Base-by-base conservation (phyloP, 1,139 yeast genomes). In the Protomyces macrosporus region DNA sequence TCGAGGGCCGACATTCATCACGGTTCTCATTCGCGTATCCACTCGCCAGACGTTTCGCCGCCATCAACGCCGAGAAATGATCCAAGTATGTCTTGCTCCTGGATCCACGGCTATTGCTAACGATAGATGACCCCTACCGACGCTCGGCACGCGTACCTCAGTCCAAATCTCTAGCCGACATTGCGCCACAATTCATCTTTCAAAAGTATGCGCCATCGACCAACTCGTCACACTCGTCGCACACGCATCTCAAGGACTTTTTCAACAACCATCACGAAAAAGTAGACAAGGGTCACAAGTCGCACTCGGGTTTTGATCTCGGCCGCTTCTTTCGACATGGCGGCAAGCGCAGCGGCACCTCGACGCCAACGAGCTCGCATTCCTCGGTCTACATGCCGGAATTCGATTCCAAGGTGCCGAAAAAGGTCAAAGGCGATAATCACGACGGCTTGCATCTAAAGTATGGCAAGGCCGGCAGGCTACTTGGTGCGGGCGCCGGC, bases 401-500 rank as follows among this genome's bases (percentile, higher is more conserved):
- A 35, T 58, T 58, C 23, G 62, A 58, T 36, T 53, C 58, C 3
- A 60, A 60, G 33, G 54, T 60, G 50, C 63, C 63, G 12, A 58
- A 58, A 32, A 58, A 58, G 56, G 62, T 39, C 60, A 53, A 53
- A 64, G 50, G 64, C 53, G 68, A 53, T 36, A 76, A 75, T 50
- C 78, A 78, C 9, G 75, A 76, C 66, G 67, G 69, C 1, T 78
- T 88, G 66, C 87, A 85, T 33, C 87, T 86, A 70, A 88, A 91
- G 73, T 95, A 93, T 75, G 96, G 96, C 67, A 88, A 87, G 70
- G 79, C 91, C 68, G 97, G 97, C 61, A 88, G 89, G 69, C 86
- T 88, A 67, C 78, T 95, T 69, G 99, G 98, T 36, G 87, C 96
- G 36, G 99, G 99, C 45, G 98, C 98, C 2, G 99, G 98, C 56